Evolutionary conservation across 106 monocot species (phyloP).

Genomic region (Dioscorea zingiberensis): DNA sequence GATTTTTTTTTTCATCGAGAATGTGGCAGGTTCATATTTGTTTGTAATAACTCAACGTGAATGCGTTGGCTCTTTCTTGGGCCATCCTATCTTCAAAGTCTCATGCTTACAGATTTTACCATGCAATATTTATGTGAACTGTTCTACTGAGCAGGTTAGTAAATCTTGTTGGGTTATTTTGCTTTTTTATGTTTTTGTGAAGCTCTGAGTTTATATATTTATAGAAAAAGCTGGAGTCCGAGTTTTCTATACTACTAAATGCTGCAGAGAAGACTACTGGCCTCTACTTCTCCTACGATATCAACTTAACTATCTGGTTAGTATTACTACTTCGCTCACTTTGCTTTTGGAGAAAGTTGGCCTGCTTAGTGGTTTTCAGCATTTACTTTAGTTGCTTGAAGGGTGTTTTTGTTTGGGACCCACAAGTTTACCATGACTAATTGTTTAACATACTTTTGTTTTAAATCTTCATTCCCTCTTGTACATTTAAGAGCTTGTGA

Average conservation of each 20-base stretch:
- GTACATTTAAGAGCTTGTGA: too few species aligned
- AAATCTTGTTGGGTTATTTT: neutral
- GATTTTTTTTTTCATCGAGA: neutral
- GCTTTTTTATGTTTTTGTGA: too few species aligned
- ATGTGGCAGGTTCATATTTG: conserved; percentile 48
- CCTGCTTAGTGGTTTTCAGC: too few species aligned
- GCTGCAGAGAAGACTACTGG: conserved; percentile 73
- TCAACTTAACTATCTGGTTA: conserved; percentile 87
- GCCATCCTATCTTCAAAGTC: conserved; percentile 75
- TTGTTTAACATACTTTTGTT: too few species aligned
- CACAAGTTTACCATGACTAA: too few species aligned
- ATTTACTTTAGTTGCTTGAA: too few species aligned
- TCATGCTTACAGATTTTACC: conserved; percentile 66
- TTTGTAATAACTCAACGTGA: conserved; percentile 71
- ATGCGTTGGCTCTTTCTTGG: conserved; percentile 77
- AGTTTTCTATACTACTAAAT: conserved; percentile 70
- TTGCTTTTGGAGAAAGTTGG: too few species aligned
- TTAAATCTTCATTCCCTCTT: too few species aligned
- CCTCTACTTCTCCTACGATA: conserved; percentile 96
- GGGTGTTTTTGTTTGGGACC: too few species aligned
- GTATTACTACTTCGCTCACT: too few species aligned
- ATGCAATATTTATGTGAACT: conserved; percentile 59
- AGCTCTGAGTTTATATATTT: too few species aligned
- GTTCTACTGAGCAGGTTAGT: conserved; percentile 48
- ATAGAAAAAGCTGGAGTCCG: conserved; percentile 87